Base-by-base conservation (phyloP, 1,284 basidiomycete species). In the Taiwanofungus camphoratus region DNA sequence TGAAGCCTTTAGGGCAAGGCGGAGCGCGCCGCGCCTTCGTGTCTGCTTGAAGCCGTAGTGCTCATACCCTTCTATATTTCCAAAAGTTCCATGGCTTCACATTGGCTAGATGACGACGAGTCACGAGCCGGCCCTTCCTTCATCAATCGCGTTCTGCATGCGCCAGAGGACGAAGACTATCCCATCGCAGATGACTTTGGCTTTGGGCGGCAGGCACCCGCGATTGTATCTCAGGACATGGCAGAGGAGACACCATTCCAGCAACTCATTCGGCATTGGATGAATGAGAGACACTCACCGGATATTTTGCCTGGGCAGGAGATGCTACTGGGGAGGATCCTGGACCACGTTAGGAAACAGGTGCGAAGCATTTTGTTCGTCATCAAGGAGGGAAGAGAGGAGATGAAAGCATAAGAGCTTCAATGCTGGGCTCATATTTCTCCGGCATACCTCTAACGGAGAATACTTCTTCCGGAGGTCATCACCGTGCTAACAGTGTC, bases 281-380 rank as follows among this genome's bases (percentile, higher is more conserved):
- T 86, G 67, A 86, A 88, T 63, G 92, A 95, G 58, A 68, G 92
- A 40, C 82, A 90, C 48, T 79, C 87, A 3, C 87, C 86, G 1
- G 88, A 90, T 52, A 73, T 95, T 26, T 69, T 92, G 35, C 74
- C 77, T 3, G 82, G 82, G 36, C 84, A 90, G 51, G 88, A 87
- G 45, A 77, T 79, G 37, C 64, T 94, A 15, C 69, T 95, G 32
- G 75, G 80, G 15, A 65, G 70, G 16, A 55, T 94, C 36, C 69
- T 95, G 52, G 87, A 92, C 61, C 87, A 89, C 57, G 75, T 95
- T 41, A 74, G 87, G 55, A 80, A 88, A 56, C 92, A 95, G 82
- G 91, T 91, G 65, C 49, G 81, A 64, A 44, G 30, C 29, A 16
- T 19, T 6, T 38, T 32, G 23, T 9, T 23, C 6, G n/a, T 27